phyloP scores from a whole-genome alignment of 345 rosid genomes.

The Citrus mangshanensis region DNA sequence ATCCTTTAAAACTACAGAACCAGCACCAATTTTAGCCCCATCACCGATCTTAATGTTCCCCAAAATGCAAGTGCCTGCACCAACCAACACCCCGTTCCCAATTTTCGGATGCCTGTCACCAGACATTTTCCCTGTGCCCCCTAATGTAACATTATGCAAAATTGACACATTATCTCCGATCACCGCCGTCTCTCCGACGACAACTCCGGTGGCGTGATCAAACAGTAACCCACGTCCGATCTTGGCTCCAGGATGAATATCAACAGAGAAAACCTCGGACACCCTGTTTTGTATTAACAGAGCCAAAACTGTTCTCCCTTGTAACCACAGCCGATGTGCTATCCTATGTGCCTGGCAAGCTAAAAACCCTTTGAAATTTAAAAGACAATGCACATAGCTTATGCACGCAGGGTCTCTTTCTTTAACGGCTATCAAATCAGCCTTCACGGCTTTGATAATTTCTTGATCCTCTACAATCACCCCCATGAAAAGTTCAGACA shows the following conservation, averaged over 20 bases:
- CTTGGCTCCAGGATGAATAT: constrained; percentile 91
- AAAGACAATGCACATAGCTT: constrained; percentile 71
- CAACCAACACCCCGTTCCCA: constrained; percentile 92
- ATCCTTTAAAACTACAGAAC: constrained; percentile 82
- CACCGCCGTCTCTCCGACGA: constrained; percentile 91
- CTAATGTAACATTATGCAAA: constrained; percentile 83
- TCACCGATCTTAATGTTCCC: constrained; percentile 87
- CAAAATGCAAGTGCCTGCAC: constrained; percentile 90
- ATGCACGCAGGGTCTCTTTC: constrained; percentile 87
- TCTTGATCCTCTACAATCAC: constrained; percentile 48
- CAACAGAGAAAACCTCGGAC: constrained; percentile 72
- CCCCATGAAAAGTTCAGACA: constrained; percentile 58
- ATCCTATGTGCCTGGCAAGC: constrained; percentile 81
- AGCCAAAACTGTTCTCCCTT: constrained; percentile 54
- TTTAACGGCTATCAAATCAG: constrained; percentile 62
- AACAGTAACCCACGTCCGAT: constrained; percentile 73
- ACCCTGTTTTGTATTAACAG: constrained; percentile 75
- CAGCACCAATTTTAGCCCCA: constrained; percentile 94
- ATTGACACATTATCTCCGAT: constrained; percentile 87
- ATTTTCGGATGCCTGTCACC: constrained; percentile 96
- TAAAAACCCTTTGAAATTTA: constrained; percentile 76
- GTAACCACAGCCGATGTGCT: constrained; percentile 75
- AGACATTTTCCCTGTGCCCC: constrained; percentile 80
- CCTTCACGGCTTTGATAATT: constrained; percentile 50
- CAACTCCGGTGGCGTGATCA: constrained; percentile 83